Percentiles rank a stretch among this genome's conserved stretches.
Conservation (phyloP, 148 eudicot genomes). For the Fagopyrum tataricum region DNA sequence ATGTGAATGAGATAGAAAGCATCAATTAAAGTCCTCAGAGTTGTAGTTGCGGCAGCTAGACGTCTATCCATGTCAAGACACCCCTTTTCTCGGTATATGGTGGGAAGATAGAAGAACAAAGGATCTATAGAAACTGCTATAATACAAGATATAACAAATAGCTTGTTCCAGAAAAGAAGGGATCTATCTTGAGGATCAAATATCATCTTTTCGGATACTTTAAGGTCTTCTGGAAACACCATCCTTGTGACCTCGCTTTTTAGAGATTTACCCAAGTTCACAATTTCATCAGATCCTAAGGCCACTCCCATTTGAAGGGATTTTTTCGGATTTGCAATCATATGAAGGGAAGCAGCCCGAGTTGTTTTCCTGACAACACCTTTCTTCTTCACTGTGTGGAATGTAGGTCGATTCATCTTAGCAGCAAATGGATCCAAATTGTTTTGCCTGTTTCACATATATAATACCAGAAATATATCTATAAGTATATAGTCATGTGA, state of each 20-base stretch:
- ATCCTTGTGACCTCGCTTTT: constrained; percentile 37
- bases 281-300: constrained; percentile 44
- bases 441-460: constrained; percentile 20
- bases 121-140: constrained; percentile 51
- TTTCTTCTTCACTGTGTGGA: not conserved
- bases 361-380: not conserved
- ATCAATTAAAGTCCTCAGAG: constrained; percentile 30
- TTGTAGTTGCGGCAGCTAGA: constrained; percentile 28
- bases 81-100: constrained; percentile 21
- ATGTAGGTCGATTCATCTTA: constrained; percentile 24
- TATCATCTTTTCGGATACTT: constrained; percentile 39
- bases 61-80: constrained; percentile 46
- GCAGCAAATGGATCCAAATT: constrained; percentile 29
- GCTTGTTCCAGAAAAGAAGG: constrained; percentile 51
- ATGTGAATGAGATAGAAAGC: constrained; percentile 35
- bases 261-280: constrained; percentile 38
- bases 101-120: constrained; percentile 53
- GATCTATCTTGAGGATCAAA: constrained; percentile 65
- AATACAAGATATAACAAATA: constrained; percentile 46
- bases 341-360: not conserved
- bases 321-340: constrained; percentile 22
- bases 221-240: constrained; percentile 63
- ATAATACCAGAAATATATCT: not conserved
- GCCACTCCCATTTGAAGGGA: constrained; percentile 36
- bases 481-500: not conserved